Evolutionary conservation across 805 yeast genomes (phyloP), one percentile per base, ranked within the genome.

Genomic region (Saturnispora sanitii): DNA sequence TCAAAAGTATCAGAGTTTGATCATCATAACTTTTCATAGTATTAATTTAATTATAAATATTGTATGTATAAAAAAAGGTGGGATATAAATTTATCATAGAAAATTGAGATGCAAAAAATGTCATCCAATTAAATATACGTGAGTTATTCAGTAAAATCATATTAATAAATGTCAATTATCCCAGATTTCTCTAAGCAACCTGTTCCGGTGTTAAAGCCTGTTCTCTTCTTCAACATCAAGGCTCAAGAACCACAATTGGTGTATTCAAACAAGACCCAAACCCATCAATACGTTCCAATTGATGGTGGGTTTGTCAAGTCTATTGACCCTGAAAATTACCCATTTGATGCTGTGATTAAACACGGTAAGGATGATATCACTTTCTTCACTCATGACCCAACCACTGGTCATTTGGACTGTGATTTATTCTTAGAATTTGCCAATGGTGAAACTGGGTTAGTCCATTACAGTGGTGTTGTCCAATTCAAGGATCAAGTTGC

Each of bases 291-390:
- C 27, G 70, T 66, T 18, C 44, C 42, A 22, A 48, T 67, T 30
- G 53, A 30, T 2, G 57, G 58, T 13, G 72, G 72, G 11, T 59
- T 53, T 42, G 52, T 64, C 17, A 60, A 59, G 46, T 56, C 71
- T 6, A 30, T 65, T 12, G 68, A 65, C 47, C 30, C 30, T n/a
- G 48, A 55, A 15, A 47, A 56, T 11, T 57, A 46, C 35, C 70
- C 70, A 28, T 65, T 69, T 37, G 68, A 69, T 37, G 58, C 64
- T 17, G 49, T 44, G 8, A 51, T 69, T 41, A 33, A 20, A 2
- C 37, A 40, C 15, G 82, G 82, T 4, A 56, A 57, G 44, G 83
- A 77, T 47, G 72, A 73, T 39, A 60, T 77, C 49, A 62, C 65
- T 4, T 49, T 64, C 17, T 53, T 55, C 28, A 45, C 53, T 20